Conservation (phyloP, 2,329 filamentous ascomycete species). For the Keithomyces neogunnii region DNA sequence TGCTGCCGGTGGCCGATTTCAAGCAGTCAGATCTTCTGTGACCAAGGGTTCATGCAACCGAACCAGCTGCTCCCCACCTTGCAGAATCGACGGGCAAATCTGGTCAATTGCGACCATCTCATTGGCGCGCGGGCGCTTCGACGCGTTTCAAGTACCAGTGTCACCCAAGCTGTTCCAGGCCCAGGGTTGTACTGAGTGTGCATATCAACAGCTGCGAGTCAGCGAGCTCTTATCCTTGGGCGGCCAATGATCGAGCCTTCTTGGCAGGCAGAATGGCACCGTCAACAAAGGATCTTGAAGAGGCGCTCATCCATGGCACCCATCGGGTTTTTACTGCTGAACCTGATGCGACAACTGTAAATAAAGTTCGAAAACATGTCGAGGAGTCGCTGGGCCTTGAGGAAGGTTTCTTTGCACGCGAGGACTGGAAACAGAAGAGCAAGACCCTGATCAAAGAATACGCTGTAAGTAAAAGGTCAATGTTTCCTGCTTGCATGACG, state of each 20-base stretch:
- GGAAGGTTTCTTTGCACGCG: conserved; percentile 39
- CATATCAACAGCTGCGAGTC: not conserved
- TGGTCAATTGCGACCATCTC: not conserved
- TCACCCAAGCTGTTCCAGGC: not conserved
- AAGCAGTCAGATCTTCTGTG: too few species aligned
- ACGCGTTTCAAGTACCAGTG: not conserved
- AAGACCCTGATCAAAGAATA: conserved; percentile 47
- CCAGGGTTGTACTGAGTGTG: not conserved
- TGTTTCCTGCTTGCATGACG: not conserved
- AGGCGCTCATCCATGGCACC: conserved; percentile 38
- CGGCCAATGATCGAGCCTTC: not conserved
- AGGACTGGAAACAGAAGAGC: conserved; percentile 49
- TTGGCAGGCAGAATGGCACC: conserved; percentile 17
- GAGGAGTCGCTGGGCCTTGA: conserved; percentile 41
- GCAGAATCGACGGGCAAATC: not conserved
- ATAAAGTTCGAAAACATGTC: conserved; percentile 43
- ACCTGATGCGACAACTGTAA: conserved; percentile 44
- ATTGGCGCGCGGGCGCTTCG: not conserved
- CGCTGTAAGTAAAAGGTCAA: conserved; percentile 35
- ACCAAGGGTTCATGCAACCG: not conserved
- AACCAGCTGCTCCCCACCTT: not conserved
- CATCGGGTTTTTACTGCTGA: conserved; percentile 34
- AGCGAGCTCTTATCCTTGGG: not conserved
- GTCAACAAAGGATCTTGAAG: conserved; percentile 32
- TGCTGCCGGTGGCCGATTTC: too few species aligned